These are phyloP conservation scores for Calonectria pseudoreteaudii DNA, from an alignment of 2,329 filamentous ascomycete species.

Conservation along the genomic window DNA sequence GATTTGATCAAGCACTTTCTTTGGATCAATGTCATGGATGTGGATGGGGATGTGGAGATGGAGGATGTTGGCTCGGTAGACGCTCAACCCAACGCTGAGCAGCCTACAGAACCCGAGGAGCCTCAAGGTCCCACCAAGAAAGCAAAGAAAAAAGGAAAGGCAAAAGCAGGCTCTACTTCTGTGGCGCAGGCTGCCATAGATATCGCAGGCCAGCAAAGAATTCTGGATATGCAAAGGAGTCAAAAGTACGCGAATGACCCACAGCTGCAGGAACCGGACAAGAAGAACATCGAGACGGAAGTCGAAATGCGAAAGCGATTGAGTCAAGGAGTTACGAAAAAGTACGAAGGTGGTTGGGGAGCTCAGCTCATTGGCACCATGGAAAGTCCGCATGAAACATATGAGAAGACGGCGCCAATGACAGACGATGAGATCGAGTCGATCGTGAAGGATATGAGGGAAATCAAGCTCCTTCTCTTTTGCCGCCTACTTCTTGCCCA, in stretches of 20 bases:
- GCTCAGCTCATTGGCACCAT: constrained; percentile 40
- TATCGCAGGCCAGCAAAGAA: constrained; percentile 27
- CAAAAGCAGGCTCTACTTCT: neutral
- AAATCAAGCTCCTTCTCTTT: constrained; percentile 45
- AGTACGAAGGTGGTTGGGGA: constrained; percentile 30
- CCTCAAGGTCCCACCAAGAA: constrained; percentile 19
- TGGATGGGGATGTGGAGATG: neutral
- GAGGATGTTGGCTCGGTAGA: neutral
- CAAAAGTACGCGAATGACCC: neutral
- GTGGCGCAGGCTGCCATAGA: neutral
- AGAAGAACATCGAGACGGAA: constrained; percentile 44
- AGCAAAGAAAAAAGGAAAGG: constrained; percentile 34
- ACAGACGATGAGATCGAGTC: constrained; percentile 39
- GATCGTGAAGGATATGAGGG: constrained; percentile 36
- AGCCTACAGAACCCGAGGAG: neutral
- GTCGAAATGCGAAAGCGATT: constrained; percentile 43
- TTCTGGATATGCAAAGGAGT: constrained; percentile 30
- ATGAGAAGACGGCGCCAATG: constrained; percentile 41
- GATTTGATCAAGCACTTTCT: constrained; percentile 46
- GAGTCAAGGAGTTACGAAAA: constrained; percentile 43
- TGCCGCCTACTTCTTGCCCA: constrained; percentile 43
- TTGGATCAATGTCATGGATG: constrained; percentile 35
- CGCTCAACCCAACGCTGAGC: neutral
- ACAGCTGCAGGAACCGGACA: constrained; percentile 38
- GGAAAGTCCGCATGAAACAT: constrained; percentile 41